These are phyloP conservation scores for Moesziomyces sp. DNA, from an alignment of 1,284 basidiomycete species.

Conservation along the genomic window DNA sequence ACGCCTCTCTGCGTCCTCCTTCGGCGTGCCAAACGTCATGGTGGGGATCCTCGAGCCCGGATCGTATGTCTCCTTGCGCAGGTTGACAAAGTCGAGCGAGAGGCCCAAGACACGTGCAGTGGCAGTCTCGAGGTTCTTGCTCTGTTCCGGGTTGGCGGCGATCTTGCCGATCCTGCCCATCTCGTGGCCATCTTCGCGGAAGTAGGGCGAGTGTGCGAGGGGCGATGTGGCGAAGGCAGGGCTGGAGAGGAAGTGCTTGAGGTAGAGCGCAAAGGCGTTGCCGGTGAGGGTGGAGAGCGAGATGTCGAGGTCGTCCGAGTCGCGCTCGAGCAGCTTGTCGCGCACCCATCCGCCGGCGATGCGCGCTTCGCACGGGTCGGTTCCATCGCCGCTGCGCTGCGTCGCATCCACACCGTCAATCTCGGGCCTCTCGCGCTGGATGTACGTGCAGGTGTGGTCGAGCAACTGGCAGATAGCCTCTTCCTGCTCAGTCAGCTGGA, in stretches of 20 bases:
- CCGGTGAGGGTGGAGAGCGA: slow-evolving; percentile 89
- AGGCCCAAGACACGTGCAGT: slow-evolving; percentile 84
- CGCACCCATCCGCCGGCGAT: slow-evolving; percentile 93
- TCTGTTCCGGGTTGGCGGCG: slow-evolving; percentile 94
- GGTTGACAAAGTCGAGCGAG: slow-evolving; percentile 93
- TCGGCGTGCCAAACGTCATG: slow-evolving; percentile 86
- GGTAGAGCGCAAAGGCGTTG: slow-evolving; percentile 83
- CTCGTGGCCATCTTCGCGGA: slow-evolving; percentile 29
- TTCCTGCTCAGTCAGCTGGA: slow-evolving; percentile 46
- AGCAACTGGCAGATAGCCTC: slow-evolving; percentile 58
- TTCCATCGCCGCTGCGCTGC: slow-evolving; percentile 31
- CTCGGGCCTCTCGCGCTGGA: slow-evolving; percentile 40
- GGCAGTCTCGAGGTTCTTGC: slow-evolving; percentile 97
- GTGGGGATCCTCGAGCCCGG: slow-evolving; percentile 88
- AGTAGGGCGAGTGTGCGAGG: slow-evolving; percentile 70
- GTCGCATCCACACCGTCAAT: slow-evolving; percentile 39
- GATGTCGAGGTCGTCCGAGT: slow-evolving; percentile 93
- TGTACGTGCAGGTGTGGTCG: slow-evolving; percentile 58
- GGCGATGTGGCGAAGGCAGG: slow-evolving; percentile 57
- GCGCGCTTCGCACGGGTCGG: slow-evolving; percentile 47
- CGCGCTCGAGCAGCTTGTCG: slow-evolving; percentile 88
- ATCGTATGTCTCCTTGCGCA: slow-evolving; percentile 89
- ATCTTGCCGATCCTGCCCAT: slow-evolving; percentile 76
- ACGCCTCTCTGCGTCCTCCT: slow-evolving; percentile 88
- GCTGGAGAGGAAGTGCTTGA: slow-evolving; percentile 77